phyloP scores from a whole-genome alignment of 106 monocot species.

The Dioscorea alata region DNA sequence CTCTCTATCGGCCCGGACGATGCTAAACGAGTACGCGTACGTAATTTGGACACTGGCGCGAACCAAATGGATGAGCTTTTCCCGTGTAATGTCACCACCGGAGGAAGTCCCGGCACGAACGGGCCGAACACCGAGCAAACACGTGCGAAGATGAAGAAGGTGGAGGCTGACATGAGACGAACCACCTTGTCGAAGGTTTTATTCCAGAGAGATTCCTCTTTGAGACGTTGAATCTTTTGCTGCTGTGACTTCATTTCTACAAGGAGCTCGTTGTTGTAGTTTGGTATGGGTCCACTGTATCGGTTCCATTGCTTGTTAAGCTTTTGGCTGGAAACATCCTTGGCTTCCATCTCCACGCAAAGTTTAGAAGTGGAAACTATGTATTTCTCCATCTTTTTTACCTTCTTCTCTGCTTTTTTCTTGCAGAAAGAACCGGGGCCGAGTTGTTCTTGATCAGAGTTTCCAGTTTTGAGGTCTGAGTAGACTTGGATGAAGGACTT shows the following conservation, averaged over 20 bases:
- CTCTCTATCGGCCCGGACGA: slow-evolving; percentile 38
- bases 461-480: slow-evolving; percentile 45
- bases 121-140: slow-evolving; percentile 52
- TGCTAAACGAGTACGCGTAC: not conserved
- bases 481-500: slow-evolving; percentile 40
- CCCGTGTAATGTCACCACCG: not conserved
- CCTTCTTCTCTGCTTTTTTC: slow-evolving; percentile 30
- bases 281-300: slow-evolving; percentile 27
- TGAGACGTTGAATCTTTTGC: slow-evolving; percentile 39
- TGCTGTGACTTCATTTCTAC: slow-evolving; percentile 34
- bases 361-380: slow-evolving; percentile 21
- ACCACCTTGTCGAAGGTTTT: slow-evolving; percentile 40
- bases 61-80: slow-evolving; percentile 7
- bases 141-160: slow-evolving; percentile 42
- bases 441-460: too few relatives aligned
- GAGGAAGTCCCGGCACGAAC: slow-evolving; percentile 44
- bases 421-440: not conserved
- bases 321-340: slow-evolving; percentile 40
- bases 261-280: not conserved
- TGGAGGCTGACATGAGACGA: slow-evolving; percentile 40
- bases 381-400: slow-evolving; percentile 58
- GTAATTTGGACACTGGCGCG: not conserved
- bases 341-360: slow-evolving; percentile 49
- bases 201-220: slow-evolving; percentile 64
- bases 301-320: slow-evolving; percentile 15